Evolutionary conservation across 2,329 filamentous ascomycete genomes (phyloP), one percentile per base, ranked within the genome.

Genomic region (Alternaria rosae): DNA sequence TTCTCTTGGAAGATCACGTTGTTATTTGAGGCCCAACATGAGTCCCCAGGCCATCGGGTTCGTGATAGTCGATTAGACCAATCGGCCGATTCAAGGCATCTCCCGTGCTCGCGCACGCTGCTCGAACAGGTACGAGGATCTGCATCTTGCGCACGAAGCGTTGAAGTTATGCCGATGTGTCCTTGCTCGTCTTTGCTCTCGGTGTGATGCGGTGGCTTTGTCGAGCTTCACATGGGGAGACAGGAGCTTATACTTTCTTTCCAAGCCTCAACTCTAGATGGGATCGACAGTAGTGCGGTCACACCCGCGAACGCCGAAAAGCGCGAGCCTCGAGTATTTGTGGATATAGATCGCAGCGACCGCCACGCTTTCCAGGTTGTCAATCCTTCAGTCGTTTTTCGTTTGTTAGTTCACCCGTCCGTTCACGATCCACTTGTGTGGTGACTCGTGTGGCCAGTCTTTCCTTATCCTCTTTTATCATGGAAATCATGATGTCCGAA

Each of bases 401-500:
- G 13, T 25, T 53, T 30, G 45, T 38, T 32, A 35, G 35, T 30
- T 11, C 45, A 11, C 28, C 45, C 41, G 20, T 32, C 21, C n/a
- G 17, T 44, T 26, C 51, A 59, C 53, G 50, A 32, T 59, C 17
- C 50, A 59, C 50, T 42, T 38, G 12, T 30, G 41, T 43, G 50
- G 43, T 47, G 53, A 45, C 53, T 56, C 21, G 52, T 48, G 45
- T 56, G 21, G n/a, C 26, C 12, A 15, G 12, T 38, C 17, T n/a
- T 57, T 35, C 23, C 32, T 30, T 35, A n/a, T 5, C 30, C 35
- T 45, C n/a, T 32, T 30, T 25, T 5, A 13, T 45, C 28, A 52
- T 57, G 53, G 45, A 51, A 12, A 57, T 57, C 45, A 60, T 57
- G 53, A 41, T 51, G 20, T 51, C 53, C 11, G 25, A 47, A 26